These are phyloP conservation scores for Salix udensis DNA, from an alignment of 345 rosid species.

Conservation along the genomic window DNA sequence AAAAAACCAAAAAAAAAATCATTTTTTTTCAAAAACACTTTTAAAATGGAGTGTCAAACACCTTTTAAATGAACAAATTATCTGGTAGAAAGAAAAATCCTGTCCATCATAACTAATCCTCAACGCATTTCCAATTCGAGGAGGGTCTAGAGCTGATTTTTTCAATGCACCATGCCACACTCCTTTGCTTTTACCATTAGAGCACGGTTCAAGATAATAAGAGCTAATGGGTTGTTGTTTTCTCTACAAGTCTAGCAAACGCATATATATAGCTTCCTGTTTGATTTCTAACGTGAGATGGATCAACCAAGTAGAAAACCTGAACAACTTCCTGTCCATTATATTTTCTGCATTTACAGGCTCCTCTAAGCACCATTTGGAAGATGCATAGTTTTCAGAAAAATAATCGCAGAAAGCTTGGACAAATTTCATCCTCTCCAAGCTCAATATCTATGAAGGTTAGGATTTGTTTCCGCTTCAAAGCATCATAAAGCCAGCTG, in stretches of 20 bases:
- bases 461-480: too few relatives aligned
- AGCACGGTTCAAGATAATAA: neutral
- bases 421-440: too few relatives aligned
- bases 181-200: neutral
- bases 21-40: too few relatives aligned
- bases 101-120: neutral
- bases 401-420: too few relatives aligned
- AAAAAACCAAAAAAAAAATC: too few relatives aligned
- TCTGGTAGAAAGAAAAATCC: neutral
- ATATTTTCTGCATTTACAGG: neutral
- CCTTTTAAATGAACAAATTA: constrained; percentile 1
- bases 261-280: neutral
- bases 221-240: neutral
- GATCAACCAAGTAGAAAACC: neutral
- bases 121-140: neutral
- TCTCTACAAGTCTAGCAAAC: neutral
- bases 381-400: too few relatives aligned
- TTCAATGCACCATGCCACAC: neutral
- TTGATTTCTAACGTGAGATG: neutral
- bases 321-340: neutral
- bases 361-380: neutral
- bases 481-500: too few relatives aligned
- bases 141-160: neutral
- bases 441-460: too few relatives aligned
- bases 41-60: too few relatives aligned